phyloP scores from a whole-genome alignment of 139 green algal species.

The Closterium sp. region DNA sequence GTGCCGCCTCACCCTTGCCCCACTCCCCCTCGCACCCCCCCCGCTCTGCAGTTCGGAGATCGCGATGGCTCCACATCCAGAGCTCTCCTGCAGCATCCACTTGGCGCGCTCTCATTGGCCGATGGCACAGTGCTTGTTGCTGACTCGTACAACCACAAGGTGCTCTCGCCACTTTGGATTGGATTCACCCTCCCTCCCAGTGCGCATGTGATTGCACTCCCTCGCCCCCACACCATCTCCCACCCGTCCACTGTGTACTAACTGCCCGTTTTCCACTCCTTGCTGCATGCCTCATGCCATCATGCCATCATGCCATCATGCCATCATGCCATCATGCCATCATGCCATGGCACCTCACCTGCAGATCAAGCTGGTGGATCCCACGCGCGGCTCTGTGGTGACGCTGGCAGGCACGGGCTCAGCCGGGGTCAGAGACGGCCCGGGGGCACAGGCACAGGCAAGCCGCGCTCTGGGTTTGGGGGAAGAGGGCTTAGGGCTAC shows the following conservation, averaged over 20 bases:
- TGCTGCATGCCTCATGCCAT: conserved; percentile 16
- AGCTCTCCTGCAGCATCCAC: conserved; percentile 63
- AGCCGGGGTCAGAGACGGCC: conserved; percentile 63
- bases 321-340: conserved; percentile 6
- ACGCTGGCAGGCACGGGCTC: conserved; percentile 65
- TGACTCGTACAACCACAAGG: conserved; percentile 79
- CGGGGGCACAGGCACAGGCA: conserved; percentile 51
- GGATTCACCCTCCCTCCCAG: neutral
- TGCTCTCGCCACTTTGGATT: neutral
- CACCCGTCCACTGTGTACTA: too few species aligned
- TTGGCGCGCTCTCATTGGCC: conserved; percentile 33
- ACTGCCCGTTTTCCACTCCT: too few species aligned
- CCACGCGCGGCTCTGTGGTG: conserved; percentile 47
- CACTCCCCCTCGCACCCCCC: neutral
- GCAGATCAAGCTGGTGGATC: conserved; percentile 68
- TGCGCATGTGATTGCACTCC: neutral
- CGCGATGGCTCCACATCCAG: conserved; percentile 61
- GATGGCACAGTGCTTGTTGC: conserved; percentile 66
- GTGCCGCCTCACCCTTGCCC: neutral
- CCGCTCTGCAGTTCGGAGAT: conserved; percentile 64
- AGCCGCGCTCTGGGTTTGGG: neutral
- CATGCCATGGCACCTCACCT: neutral
- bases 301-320: conserved; percentile 12
- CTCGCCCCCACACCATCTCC: neutral
- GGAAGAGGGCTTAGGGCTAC: neutral